Base-by-base conservation (phyloP, 345 rosid genomes). In the Sonneratia alba region DNA sequence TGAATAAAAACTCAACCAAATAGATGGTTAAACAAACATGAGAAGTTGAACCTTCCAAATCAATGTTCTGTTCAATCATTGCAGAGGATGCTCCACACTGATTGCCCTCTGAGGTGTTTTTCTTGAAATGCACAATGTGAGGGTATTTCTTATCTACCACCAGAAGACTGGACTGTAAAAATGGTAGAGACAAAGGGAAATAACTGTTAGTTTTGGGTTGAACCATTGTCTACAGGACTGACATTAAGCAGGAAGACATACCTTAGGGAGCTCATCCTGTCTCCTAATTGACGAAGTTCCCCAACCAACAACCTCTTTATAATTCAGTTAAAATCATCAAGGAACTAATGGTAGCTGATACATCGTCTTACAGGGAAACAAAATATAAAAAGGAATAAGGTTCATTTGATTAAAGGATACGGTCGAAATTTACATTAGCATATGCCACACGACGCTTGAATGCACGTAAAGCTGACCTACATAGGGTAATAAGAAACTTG, bases 391-490 rank as follows among this genome's bases (percentile, higher is more conserved):
- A 72, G 12, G 69, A 36, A 53, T 70, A 71, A 79, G 72, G 62
- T 62, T 51, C 64, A 74, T 32, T 65, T 21, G 3, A 14, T 61
- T 73, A 72, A 80, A 91, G 94, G 97, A 91, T 93, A 88, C 92
- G 83, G 72, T 93, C 97, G 71, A 81, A 91, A 77, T 86, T 91
- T 56, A 91, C 92, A 83, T 93, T 93, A 70, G 97, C 95, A 83
- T 91, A 93, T 37, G 89, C 94, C 82, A 89, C 96, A 40, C 97
- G 94, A 5, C 94, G 96, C 82, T 89, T 87, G 77, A 93, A 93
- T 59, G 93, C 83, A 67, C 80, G 82, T 73, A 91, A 79, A 80
- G 97, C 94, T 76, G 96, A 91, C 85, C 97, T 93, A 80, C 80
- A 79, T 24, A 79, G 69, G 69, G 73, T 68, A 75, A 40, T 76